Evolutionary conservation across 2,329 filamentous ascomycete genomes (phyloP), one percentile per base, ranked within the genome.

Genomic region (Pyrenochaeta sp.): DNA sequence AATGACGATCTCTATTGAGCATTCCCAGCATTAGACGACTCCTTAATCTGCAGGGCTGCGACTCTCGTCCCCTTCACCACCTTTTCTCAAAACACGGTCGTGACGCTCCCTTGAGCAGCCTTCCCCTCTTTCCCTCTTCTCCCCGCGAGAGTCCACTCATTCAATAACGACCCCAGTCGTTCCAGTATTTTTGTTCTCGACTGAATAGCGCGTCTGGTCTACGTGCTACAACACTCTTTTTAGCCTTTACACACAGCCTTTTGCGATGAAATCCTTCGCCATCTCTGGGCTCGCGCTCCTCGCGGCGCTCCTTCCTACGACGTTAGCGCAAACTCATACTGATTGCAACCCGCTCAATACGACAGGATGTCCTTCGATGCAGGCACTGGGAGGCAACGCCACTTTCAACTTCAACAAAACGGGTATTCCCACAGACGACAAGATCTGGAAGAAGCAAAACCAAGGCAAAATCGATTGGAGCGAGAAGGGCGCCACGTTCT

Each of bases 271-370:
- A 50, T 70, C 68, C 11, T 58, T 72, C 43, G 53, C 73, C 41
- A 61, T 77, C 46, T 71, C 75, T 53, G 68, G 74, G 27, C 49
- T 76, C 29, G 72, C 75, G 36, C 63, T 75, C n/a, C 63, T 79
- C 23, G 66, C 72, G 33, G 58, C 63, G 32, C 54, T 75, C 35
- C 55, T 73, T 33, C 75, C 83, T 49, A 74, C 83, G 37, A 79
- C 81, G 42, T 63, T 82, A 32, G 92, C 89, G 43, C 94, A 97
- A 75, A 92, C 92, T 29, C 86, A 77, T 50, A 92, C 90, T 7
- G 75, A 82, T 36, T 98, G 93, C 80, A 88, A 96, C 70, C 93
- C 94, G 4, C 81, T 89, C 67, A 83, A 92, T 60, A 76, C 79
- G 55, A 86, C 83, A 37, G 76, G 79, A 61, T 96, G 92, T 73